A percentile compares a stretch with the other conserved stretches of the same genome.
phyloP scores from a whole-genome alignment of 2,329 filamentous ascomycete species.

The Alternaria incomplexa region DNA sequence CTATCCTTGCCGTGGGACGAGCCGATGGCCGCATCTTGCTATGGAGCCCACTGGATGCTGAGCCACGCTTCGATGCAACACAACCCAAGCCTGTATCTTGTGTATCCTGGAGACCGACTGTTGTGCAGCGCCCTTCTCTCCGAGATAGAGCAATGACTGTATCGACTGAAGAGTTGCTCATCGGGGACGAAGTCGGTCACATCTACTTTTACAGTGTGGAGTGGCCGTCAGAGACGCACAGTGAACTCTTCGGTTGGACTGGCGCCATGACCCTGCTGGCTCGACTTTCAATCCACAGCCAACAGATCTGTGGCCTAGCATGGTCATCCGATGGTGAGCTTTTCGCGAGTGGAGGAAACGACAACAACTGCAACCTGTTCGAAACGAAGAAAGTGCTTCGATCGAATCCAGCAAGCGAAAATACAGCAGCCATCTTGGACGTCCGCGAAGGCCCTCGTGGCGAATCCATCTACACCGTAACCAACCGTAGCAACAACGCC shows the following conservation, averaged over 20 bases:
- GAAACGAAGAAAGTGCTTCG: slow-evolving; percentile 66
- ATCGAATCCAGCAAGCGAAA: slow-evolving; percentile 9
- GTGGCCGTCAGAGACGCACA: slow-evolving; percentile 68
- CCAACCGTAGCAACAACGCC: slow-evolving; percentile 38
- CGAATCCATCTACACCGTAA: slow-evolving; percentile 43
- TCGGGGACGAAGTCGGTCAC: slow-evolving; percentile 82
- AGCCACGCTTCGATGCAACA: slow-evolving; percentile 75
- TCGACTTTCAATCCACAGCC: slow-evolving; percentile 77
- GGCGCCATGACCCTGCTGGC: slow-evolving; percentile 80
- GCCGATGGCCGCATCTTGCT: slow-evolving; percentile 78
- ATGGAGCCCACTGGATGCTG: slow-evolving; percentile 74
- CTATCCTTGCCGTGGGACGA: slow-evolving; percentile 84
- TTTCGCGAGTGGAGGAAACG: slow-evolving; percentile 90
- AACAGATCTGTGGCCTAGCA: slow-evolving; percentile 91
- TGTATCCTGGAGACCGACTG: slow-evolving; percentile 77
- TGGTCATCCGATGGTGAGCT: slow-evolving; percentile 79
- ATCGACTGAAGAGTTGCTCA: slow-evolving; percentile 79
- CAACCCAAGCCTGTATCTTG: slow-evolving; percentile 78
- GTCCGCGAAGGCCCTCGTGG: slow-evolving; percentile 34
- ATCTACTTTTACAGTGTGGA: slow-evolving; percentile 90
- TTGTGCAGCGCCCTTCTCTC: slow-evolving; percentile 58
- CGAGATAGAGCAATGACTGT: slow-evolving; percentile 60
- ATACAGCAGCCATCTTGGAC: slow-evolving; percentile 22
- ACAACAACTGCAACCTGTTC: slow-evolving; percentile 87
- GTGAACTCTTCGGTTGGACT: slow-evolving; percentile 75